A percentile compares a stretch with the other conserved stretches of the same genome.
phyloP scores from a whole-genome alignment of 140 eudicot species.

The Cichorium intybus region DNA sequence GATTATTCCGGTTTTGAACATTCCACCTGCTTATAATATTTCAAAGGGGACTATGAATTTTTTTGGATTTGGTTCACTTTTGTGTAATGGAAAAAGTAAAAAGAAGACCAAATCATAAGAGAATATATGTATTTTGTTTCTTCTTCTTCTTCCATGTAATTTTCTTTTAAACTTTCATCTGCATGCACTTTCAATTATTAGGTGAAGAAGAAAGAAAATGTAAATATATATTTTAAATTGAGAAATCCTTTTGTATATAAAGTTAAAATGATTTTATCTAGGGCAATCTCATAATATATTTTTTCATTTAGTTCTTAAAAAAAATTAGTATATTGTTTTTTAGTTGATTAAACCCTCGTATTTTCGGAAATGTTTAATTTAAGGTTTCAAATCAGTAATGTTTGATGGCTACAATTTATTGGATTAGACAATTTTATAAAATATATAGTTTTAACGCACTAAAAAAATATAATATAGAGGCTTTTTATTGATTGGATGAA shows the following conservation, averaged over 20 bases:
- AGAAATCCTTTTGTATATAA: background rate
- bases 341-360: no score
- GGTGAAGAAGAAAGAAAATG: background rate
- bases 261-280: background rate
- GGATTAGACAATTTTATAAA: no score
- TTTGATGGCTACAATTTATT: no score
- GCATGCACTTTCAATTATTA: constrained; percentile 6
- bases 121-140: constrained; percentile 10
- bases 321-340: no score
- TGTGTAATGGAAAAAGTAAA: constrained; percentile 61
- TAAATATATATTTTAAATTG: background rate
- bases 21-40: constrained; percentile 58
- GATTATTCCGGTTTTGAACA: constrained; percentile 65
- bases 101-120: constrained; percentile 49
- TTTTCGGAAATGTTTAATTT: no score
- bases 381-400: no score
- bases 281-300: no score
- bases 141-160: constrained; percentile 22
- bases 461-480: no score
- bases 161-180: background rate
- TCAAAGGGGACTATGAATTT: constrained; percentile 59
- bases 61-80: constrained; percentile 68
- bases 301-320: no score
- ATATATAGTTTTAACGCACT: no score
- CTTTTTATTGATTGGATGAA: no score